Percentiles rank a stretch among this genome's conserved stretches.
phyloP scores from a whole-genome alignment of 768 basidiomycete species.

The Rhizopogon salebrosus region DNA sequence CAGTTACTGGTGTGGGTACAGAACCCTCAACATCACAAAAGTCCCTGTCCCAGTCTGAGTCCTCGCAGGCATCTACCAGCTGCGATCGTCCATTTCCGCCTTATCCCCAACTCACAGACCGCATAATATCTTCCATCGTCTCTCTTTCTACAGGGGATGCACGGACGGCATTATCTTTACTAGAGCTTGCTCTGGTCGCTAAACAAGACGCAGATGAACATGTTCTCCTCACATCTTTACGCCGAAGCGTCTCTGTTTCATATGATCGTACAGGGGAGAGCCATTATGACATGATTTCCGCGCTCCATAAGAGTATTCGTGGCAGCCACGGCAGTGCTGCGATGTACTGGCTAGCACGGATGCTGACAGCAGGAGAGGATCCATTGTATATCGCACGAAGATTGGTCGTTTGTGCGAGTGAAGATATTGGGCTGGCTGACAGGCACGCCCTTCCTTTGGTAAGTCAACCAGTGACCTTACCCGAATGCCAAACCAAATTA shows the following conservation, averaged over 20 bases:
- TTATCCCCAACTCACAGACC: conserved; percentile 39
- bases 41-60: conserved; percentile 9
- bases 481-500: conserved; percentile 8
- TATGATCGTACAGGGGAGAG: conserved; percentile 77
- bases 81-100: conserved; percentile 14
- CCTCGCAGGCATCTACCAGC: conserved; percentile 15
- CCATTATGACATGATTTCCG: conserved; percentile 79
- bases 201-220: conserved; percentile 36
- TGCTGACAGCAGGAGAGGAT: conserved; percentile 79
- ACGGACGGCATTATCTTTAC: conserved; percentile 68
- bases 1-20: conserved; percentile 2
- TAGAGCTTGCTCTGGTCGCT: conserved; percentile 61
- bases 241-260: conserved; percentile 56
- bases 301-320: conserved; percentile 78
- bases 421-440: conserved; percentile 83
- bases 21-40: conserved; percentile 14
- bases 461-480: conserved; percentile 11
- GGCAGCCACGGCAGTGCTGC: conserved; percentile 75
- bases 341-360: conserved; percentile 84
- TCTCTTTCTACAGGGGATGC: conserved; percentile 66
- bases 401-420: conserved; percentile 77
- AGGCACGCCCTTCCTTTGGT: conserved; percentile 71
- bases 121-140: conserved; percentile 43
- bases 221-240: conserved; percentile 50
- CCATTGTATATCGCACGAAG: conserved; percentile 71